Percentiles rank a stretch among this genome's conserved stretches.
Conservation (phyloP, 1,284 basidiomycete species). For the Testicularia cyperi region DNA sequence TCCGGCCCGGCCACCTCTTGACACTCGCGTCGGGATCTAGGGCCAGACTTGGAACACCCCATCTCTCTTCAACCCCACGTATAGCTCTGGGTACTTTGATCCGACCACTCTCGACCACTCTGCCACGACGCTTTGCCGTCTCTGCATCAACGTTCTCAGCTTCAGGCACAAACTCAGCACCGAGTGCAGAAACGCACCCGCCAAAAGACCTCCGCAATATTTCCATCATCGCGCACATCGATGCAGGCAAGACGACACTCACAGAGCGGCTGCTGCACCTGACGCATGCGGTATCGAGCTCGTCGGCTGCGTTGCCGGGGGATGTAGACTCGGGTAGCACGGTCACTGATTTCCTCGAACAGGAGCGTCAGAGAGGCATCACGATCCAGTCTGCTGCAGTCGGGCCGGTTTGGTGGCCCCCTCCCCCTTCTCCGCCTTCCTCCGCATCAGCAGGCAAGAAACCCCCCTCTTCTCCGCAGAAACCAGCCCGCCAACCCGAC, state of each 20-base stretch:
- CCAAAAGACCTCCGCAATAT: conserved; percentile 37
- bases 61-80: too few species aligned
- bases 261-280: conserved; percentile 81
- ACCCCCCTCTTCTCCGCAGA: too few species aligned
- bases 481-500: too few species aligned
- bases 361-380: conserved; percentile 83
- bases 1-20: too few species aligned
- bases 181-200: conserved; percentile 23
- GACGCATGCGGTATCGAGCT: conserved; percentile 60
- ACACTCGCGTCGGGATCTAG: too few species aligned
- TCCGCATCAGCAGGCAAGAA: too few species aligned
- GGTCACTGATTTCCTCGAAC: conserved; percentile 84
- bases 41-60: too few species aligned
- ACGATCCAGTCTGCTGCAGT: conserved; percentile 90
- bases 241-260: conserved; percentile 86
- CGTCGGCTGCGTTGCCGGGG: conserved; percentile 63
- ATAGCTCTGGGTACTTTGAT: too few species aligned
- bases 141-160: too few species aligned
- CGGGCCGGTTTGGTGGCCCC: conserved; percentile 73
- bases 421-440: not conserved
- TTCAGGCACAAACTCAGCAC: too few species aligned
- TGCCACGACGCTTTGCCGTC: too few species aligned
- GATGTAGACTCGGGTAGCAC: conserved; percentile 86
- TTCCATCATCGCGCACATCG: conserved; percentile 59
- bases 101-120: too few species aligned